phyloP scores from a whole-genome alignment of 208 protist species.

The Leishmania guyanensis region DNA sequence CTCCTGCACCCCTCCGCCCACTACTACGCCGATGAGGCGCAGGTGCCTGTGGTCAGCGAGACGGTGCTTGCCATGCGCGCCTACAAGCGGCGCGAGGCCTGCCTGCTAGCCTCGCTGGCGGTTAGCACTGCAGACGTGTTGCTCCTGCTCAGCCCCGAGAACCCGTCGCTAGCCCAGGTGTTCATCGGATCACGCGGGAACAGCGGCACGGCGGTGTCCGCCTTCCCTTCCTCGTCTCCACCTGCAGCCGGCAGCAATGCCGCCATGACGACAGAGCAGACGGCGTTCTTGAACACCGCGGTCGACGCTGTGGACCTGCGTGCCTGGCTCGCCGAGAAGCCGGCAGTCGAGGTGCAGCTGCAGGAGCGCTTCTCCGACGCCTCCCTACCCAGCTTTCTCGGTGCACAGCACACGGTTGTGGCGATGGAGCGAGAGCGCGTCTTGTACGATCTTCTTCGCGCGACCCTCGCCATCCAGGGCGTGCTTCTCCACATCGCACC shows the following conservation, averaged over 20 bases:
- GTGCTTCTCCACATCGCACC: constrained; percentile 56
- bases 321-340: constrained; percentile 37
- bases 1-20: constrained; percentile 37
- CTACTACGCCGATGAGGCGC: constrained; percentile 14
- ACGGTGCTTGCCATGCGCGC: constrained; percentile 36
- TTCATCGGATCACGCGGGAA: constrained; percentile 14
- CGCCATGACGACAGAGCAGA: constrained; percentile 46
- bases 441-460: constrained; percentile 50
- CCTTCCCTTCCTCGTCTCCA: neutral
- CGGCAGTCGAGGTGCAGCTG: constrained; percentile 16
- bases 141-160: constrained; percentile 60
- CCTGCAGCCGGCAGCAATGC: neutral
- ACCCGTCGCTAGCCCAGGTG: constrained; percentile 34
- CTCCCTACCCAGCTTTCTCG: constrained; percentile 22
- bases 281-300: constrained; percentile 45
- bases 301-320: constrained; percentile 42
- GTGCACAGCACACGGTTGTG: constrained; percentile 17
- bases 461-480: constrained; percentile 50
- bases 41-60: neutral
- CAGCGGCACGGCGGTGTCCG: neutral
- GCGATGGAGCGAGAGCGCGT: constrained; percentile 35
- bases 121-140: constrained; percentile 49
- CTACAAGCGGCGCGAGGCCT: constrained; percentile 49
- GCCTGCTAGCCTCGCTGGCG: constrained; percentile 45
- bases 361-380: constrained; percentile 11